These are phyloP conservation scores for Picochlorum sp. DNA, from an alignment of 139 green algal species.

Conservation along the genomic window DNA sequence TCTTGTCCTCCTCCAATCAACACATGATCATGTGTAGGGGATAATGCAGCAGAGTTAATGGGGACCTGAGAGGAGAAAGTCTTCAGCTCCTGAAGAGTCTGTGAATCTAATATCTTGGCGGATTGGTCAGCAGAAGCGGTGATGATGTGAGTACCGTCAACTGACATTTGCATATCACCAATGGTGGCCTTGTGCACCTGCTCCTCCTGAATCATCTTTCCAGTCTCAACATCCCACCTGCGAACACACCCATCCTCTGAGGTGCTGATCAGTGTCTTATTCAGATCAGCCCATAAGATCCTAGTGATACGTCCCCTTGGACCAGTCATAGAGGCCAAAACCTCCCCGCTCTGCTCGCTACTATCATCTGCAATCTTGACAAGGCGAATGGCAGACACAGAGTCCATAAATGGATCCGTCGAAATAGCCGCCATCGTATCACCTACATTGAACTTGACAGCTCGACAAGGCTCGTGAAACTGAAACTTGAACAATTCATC, in stretches of 20 bases:
- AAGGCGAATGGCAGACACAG: slow-evolving; percentile 38
- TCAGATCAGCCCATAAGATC: slow-evolving; percentile 68
- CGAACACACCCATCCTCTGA: slow-evolving; percentile 80
- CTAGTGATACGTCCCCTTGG: slow-evolving; percentile 60
- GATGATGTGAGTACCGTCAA: slow-evolving; percentile 85
- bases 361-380: slow-evolving; percentile 54
- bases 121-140: slow-evolving; percentile 90
- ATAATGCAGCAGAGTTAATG: slow-evolving; percentile 85
- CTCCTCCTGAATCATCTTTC: slow-evolving; percentile 42
- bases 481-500: slow-evolving; percentile 71
- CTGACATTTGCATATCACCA: slow-evolving; percentile 56
- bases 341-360: slow-evolving; percentile 41
- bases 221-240: slow-evolving; percentile 73
- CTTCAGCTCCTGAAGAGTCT: slow-evolving; percentile 82
- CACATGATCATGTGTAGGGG: slow-evolving; percentile 88
- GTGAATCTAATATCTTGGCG: slow-evolving; percentile 75
- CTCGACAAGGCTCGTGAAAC: slow-evolving; percentile 73
- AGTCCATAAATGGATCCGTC: slow-evolving; percentile 85
- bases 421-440: slow-evolving; percentile 76
- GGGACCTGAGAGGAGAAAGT: slow-evolving; percentile 81
- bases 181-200: slow-evolving; percentile 81
- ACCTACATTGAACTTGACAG: slow-evolving; percentile 59
- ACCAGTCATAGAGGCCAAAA: slow-evolving; percentile 13
- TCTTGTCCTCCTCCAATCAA: slow-evolving; percentile 86
- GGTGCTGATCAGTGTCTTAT: slow-evolving; percentile 71